Evolutionary conservation across 306 rosid genomes (phyloP).

Genomic region (Cicer yamashitae): DNA sequence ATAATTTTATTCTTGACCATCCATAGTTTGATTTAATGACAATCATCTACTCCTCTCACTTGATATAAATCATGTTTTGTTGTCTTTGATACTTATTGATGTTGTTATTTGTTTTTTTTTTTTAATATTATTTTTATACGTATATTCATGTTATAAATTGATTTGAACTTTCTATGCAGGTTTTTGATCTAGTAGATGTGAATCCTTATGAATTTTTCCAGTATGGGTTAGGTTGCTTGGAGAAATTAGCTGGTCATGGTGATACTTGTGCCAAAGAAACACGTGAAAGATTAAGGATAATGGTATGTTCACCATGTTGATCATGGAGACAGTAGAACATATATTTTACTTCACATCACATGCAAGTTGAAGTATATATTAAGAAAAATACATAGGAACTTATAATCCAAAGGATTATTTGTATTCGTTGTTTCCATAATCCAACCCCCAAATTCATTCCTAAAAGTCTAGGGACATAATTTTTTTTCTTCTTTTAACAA

Average conservation of each 20-base stretch:
- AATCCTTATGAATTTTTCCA: conserved; percentile 83
- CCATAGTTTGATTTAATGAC: background rate
- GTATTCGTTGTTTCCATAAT: background rate
- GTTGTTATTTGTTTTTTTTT: background rate
- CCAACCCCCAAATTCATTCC: background rate
- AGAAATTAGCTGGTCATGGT: conserved; percentile 66
- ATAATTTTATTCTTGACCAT: background rate
- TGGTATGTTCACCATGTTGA: conserved; percentile 64
- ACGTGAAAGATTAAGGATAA: conserved; percentile 76
- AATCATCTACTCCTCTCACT: background rate
- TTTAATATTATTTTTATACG: background rate
- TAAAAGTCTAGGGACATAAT: background rate
- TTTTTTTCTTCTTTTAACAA: background rate
- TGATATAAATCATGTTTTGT: background rate
- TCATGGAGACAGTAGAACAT: background rate
- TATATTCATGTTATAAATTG: conserved; percentile 21
- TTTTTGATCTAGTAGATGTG: conserved; percentile 80
- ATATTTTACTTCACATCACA: conserved; percentile 28
- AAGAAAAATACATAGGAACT: background rate
- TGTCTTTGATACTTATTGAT: background rate
- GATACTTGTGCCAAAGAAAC: conserved; percentile 81
- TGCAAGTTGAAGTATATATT: background rate
- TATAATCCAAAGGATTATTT: background rate
- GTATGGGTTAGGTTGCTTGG: conserved; percentile 85
- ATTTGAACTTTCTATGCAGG: conserved; percentile 56